A percentile compares a stretch with the other conserved stretches of the same genome.
Conservation (phyloP, 371 early-diverging fungal species). For the Enteropsectra breve region DNA sequence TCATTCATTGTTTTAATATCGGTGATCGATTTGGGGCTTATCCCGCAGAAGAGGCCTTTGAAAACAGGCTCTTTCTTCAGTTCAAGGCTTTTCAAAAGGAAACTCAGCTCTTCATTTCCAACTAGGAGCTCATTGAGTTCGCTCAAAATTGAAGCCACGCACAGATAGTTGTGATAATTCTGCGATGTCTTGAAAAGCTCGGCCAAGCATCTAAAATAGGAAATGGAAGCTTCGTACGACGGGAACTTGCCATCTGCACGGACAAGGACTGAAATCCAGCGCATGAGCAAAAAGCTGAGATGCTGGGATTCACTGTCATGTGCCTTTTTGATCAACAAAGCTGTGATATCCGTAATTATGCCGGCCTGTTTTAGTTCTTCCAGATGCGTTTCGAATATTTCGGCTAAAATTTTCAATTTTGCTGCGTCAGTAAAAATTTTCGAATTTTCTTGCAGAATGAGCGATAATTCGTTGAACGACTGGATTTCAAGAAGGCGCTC, state of each 20-base stretch:
- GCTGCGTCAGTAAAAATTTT: no score
- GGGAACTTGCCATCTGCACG: neutral
- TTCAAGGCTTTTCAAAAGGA: neutral
- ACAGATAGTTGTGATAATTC: neutral
- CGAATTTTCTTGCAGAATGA: no score
- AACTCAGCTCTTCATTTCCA: neutral
- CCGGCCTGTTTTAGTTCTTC: no score
- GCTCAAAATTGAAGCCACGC: neutral
- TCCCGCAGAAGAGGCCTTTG: conserved; percentile 19
- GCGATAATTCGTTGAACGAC: no score
- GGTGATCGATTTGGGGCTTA: neutral
- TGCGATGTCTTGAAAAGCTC: neutral
- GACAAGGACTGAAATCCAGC: neutral
- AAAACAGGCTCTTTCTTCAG: conserved; percentile 25
- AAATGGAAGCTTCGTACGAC: neutral
- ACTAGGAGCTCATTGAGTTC: neutral
- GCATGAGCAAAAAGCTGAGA: neutral
- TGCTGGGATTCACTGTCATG: no score
- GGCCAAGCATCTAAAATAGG: neutral
- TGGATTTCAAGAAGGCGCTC: no score
- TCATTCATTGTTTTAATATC: neutral
- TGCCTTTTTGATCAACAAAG: no score
- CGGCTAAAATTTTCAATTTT: no score
- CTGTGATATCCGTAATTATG: no score
- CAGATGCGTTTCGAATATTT: no score